Evolutionary conservation across 2,329 filamentous ascomycete genomes (phyloP).

Genomic region (Fusarium setosum): DNA sequence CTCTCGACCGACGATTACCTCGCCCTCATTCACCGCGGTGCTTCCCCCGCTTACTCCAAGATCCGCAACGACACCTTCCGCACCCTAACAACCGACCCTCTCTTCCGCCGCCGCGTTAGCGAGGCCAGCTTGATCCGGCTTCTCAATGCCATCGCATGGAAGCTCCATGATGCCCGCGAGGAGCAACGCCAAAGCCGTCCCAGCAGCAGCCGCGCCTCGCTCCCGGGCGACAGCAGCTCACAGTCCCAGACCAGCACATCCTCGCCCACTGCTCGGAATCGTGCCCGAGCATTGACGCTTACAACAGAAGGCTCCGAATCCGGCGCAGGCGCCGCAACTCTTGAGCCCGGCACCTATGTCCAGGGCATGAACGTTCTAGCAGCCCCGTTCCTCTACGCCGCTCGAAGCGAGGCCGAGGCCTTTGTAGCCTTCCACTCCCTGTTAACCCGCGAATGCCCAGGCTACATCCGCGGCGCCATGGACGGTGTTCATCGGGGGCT

Average conservation of each 20-base stretch:
- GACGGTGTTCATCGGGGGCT: conserved; percentile 95
- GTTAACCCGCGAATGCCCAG: conserved; percentile 88
- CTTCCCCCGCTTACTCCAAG: conserved; percentile 94
- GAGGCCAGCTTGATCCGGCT: conserved; percentile 95
- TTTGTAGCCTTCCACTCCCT: conserved; percentile 92
- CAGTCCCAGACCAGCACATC: conserved; percentile 53
- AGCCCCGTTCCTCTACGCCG: conserved; percentile 94
- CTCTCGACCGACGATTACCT: conserved; percentile 91
- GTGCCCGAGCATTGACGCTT: conserved; percentile 67
- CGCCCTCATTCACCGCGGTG: conserved; percentile 88
- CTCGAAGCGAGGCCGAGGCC: conserved; percentile 93
- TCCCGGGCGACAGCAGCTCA: conserved; percentile 49
- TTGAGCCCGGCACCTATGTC: conserved; percentile 87
- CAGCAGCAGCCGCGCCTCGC: conserved; percentile 51
- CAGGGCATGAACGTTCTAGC: conserved; percentile 99
- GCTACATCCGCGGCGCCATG: conserved; percentile 96
- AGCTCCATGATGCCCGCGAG: conserved; percentile 81
- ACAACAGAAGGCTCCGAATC: conserved; percentile 74
- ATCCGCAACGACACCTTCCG: conserved; percentile 99
- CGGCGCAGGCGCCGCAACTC: conserved; percentile 60
- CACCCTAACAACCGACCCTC: conserved; percentile 94
- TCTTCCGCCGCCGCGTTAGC: conserved; percentile 94
- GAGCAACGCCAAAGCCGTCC: conserved; percentile 54
- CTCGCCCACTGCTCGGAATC: conserved; percentile 59
- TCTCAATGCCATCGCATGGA: conserved; percentile 95